Conservation (phyloP, 352 stramenopile genomes). For the Phytophthora cajani region DNA sequence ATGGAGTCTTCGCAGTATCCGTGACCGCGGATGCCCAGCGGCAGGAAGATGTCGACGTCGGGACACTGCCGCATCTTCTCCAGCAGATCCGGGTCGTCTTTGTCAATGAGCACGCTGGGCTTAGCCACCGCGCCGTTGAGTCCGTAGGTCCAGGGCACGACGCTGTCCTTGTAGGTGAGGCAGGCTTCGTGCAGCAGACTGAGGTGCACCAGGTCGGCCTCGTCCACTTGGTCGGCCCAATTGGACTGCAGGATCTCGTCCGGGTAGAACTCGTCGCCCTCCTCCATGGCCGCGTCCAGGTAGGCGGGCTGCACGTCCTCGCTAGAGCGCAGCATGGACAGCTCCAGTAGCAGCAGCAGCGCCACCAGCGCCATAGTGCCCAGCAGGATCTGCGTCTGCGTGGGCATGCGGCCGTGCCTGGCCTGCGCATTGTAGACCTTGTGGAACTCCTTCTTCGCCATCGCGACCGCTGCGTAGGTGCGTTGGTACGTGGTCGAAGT, state of each 20-base stretch:
- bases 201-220: constrained; percentile 54
- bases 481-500: no score
- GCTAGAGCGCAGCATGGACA: constrained; percentile 27
- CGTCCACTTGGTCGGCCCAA: constrained; percentile 40
- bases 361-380: constrained; percentile 29
- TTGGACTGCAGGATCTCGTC: constrained; percentile 47
- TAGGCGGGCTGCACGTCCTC: constrained; percentile 21
- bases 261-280: constrained; percentile 50
- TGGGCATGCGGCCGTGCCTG: constrained; percentile 27
- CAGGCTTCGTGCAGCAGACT: constrained; percentile 61
- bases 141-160: constrained; percentile 56
- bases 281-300: constrained; percentile 30
- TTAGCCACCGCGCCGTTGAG: constrained; percentile 15
- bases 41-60: constrained; percentile 72
- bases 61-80: constrained; percentile 61
- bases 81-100: constrained; percentile 48
- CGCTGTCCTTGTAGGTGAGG: constrained; percentile 47
- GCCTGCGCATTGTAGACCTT: constrained; percentile 35
- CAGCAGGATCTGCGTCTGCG: constrained; percentile 33
- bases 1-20: constrained; percentile 79
- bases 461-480: no score
- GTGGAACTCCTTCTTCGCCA: not conserved
- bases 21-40: constrained; percentile 47
- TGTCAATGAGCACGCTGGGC: constrained; percentile 38
- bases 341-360: constrained; percentile 32